Evolutionary conservation across 768 basidiomycete species (phyloP).

Genomic region (Pulveroboletus sp.): DNA sequence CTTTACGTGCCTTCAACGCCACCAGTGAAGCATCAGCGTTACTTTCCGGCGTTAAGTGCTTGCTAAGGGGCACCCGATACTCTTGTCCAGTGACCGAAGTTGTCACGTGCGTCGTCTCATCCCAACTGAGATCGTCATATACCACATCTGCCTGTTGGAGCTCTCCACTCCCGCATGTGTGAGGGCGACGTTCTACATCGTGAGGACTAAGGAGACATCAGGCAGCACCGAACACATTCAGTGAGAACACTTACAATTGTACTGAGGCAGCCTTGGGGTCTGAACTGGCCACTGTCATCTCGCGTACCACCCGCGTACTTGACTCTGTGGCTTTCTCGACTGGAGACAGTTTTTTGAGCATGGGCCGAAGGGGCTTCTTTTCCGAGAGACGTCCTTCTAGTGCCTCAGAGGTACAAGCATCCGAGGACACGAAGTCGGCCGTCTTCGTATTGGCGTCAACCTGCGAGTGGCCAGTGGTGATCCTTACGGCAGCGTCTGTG

Average conservation of each 20-base stretch:
- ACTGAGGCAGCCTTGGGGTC: not conserved
- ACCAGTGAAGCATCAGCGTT: not conserved
- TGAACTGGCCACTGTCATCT: not conserved
- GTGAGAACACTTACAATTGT: constrained; percentile 5
- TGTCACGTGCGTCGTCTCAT: not conserved
- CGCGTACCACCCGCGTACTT: not conserved
- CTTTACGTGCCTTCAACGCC: not conserved
- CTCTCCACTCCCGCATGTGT: not conserved
- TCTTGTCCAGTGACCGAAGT: not conserved
- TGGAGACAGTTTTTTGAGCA: not conserved
- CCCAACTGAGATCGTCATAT: constrained; percentile 2
- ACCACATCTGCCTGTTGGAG: not conserved
- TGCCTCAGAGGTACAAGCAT: not conserved
- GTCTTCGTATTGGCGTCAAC: not conserved
- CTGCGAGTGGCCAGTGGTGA: not conserved
- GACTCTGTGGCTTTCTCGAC: not conserved
- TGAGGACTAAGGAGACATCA: constrained; percentile 7
- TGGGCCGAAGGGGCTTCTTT: not conserved
- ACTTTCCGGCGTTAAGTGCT: constrained; percentile 2
- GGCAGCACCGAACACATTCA: not conserved
- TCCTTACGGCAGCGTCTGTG: not conserved
- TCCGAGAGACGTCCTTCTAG: not conserved
- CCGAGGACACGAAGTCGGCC: not conserved
- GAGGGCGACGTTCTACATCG: not conserved
- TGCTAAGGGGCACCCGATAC: constrained; percentile 20